Evolutionary conservation across 2,329 filamentous ascomycete genomes (phyloP).

Genomic region (Penicillium sp.): DNA sequence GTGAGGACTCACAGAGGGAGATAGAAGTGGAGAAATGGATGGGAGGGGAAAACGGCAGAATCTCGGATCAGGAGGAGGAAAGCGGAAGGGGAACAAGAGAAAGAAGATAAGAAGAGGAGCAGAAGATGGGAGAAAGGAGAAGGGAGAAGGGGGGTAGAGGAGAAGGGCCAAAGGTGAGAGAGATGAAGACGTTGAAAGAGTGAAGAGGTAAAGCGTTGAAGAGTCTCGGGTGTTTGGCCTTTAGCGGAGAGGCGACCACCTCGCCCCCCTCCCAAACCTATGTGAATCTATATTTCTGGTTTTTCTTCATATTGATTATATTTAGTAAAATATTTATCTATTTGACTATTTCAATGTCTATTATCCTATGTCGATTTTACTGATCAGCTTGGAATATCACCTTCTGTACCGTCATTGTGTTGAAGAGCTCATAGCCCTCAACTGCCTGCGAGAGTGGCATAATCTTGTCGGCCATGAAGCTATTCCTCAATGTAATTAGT

Average conservation of each 20-base stretch:
- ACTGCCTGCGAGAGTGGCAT: slow-evolving; percentile 68
- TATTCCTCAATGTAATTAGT: slow-evolving; percentile 32
- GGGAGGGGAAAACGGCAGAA: slow-evolving; percentile 22
- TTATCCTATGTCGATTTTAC: slow-evolving; percentile 22
- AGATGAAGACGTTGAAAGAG: not conserved
- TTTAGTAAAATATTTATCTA: no score
- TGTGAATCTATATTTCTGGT: slow-evolving; percentile 4
- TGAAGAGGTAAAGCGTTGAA: slow-evolving; percentile 17
- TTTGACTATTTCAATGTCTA: not conserved
- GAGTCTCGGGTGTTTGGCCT: slow-evolving; percentile 20
- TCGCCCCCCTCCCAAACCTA: not conserved
- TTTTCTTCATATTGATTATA: no score
- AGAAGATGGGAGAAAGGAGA: slow-evolving; percentile 15
- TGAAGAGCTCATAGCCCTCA: slow-evolving; percentile 69
- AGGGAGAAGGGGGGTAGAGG: slow-evolving; percentile 9
- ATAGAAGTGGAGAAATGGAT: slow-evolving; percentile 26
- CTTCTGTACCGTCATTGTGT: slow-evolving; percentile 72
- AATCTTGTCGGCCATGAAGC: slow-evolving; percentile 75
- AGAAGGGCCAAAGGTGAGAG: slow-evolving; percentile 8
- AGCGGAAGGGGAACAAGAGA: slow-evolving; percentile 19
- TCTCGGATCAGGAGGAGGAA: slow-evolving; percentile 18
- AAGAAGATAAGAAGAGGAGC: slow-evolving; percentile 19
- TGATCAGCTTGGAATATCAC: slow-evolving; percentile 61
- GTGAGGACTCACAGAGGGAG: slow-evolving; percentile 21
- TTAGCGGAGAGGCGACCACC: slow-evolving; percentile 20